Conservation (phyloP, 1,284 basidiomycete species). For the Apiotrichum veenhuisii region DNA sequence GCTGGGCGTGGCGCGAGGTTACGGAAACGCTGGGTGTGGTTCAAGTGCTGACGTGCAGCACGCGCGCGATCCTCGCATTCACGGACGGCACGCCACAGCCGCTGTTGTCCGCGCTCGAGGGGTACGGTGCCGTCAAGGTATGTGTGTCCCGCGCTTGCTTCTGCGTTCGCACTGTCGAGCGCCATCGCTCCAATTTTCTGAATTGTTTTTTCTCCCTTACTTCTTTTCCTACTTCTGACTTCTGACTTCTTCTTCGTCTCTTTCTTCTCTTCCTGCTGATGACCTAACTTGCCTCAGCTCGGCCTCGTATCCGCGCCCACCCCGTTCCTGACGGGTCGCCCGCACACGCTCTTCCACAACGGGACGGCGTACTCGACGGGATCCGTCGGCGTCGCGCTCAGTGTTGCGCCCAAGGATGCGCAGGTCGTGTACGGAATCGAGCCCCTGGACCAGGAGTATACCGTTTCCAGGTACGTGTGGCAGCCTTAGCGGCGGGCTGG, state of each 20-base stretch:
- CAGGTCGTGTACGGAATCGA: slow-evolving; percentile 57
- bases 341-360: slow-evolving; percentile 69
- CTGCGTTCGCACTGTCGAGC: background rate
- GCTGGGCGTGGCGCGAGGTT: too few relatives aligned
- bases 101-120: slow-evolving; percentile 25
- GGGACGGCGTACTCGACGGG: slow-evolving; percentile 61
- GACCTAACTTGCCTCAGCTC: slow-evolving; percentile 54
- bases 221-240: background rate
- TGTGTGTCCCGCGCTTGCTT: background rate
- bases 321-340: slow-evolving; percentile 76
- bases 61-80: slow-evolving; percentile 27
- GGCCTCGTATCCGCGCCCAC: slow-evolving; percentile 73
- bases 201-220: too few relatives aligned
- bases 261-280: background rate
- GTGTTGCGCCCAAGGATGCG: slow-evolving; percentile 32
- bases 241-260: background rate
- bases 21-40: background rate
- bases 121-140: slow-evolving; percentile 6
- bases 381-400: slow-evolving; percentile 67
- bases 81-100: slow-evolving; percentile 36
- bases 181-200: too few relatives aligned
- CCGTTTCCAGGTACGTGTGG: slow-evolving; percentile 57
- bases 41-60: slow-evolving; percentile 7
- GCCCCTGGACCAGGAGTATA: slow-evolving; percentile 57
- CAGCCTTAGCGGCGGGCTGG: too few relatives aligned